These are phyloP conservation scores for Scheffersomyces lignosus DNA, from an alignment of 805 yeast genomes.

Conservation along the genomic window DNA sequence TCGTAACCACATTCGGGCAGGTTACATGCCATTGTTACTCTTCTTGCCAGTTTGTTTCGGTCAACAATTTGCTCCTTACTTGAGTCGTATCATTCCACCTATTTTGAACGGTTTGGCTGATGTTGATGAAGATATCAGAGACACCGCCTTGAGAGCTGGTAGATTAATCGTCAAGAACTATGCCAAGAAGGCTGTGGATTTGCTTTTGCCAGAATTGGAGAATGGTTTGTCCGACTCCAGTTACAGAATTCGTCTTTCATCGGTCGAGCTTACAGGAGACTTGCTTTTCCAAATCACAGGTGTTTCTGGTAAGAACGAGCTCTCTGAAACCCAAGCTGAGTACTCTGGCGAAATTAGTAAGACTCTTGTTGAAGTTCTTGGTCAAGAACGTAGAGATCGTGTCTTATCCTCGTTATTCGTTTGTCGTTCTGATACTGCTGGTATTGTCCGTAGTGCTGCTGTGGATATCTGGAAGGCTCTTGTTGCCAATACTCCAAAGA, in stretches of 20 bases:
- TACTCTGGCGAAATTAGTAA: slow-evolving; percentile 53
- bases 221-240: slow-evolving; percentile 79
- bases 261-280: slow-evolving; percentile 95
- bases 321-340: slow-evolving; percentile 54
- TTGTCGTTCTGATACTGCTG: slow-evolving; percentile 89
- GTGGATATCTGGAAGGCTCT: slow-evolving; percentile 96
- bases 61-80: slow-evolving; percentile 84
- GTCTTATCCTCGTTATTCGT: slow-evolving; percentile 83
- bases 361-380: slow-evolving; percentile 74
- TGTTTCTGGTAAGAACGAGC: slow-evolving; percentile 73
- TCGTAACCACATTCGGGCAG: slow-evolving; percentile 79
- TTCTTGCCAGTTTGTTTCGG: slow-evolving; percentile 96
- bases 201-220: slow-evolving; percentile 91
- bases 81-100: slow-evolving; percentile 85
- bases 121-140: slow-evolving; percentile 79
- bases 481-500: slow-evolving; percentile 93
- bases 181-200: slow-evolving; percentile 89
- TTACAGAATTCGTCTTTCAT: slow-evolving; percentile 85
- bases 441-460: slow-evolving; percentile 84
- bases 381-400: slow-evolving; percentile 84
- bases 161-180: slow-evolving; percentile 87
- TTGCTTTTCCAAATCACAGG: slow-evolving; percentile 93
- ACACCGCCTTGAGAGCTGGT: slow-evolving; percentile 89
- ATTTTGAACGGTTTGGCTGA: slow-evolving; percentile 91
- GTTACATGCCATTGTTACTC: slow-evolving; percentile 85